Evolutionary conservation across 139 green algal species (phyloP).

Genomic region (Chlorella sp.): DNA sequence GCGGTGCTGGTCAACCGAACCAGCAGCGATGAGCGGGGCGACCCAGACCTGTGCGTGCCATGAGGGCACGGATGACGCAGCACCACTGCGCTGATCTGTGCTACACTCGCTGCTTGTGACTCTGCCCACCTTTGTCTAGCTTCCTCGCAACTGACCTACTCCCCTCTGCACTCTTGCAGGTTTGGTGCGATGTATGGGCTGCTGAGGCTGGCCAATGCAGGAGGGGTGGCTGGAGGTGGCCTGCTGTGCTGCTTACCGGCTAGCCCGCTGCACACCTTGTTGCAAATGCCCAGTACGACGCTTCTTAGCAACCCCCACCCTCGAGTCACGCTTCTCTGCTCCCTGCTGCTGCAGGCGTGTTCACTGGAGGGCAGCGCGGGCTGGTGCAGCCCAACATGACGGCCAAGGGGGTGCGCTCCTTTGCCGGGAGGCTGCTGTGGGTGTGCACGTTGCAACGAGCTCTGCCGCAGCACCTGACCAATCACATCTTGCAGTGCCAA

Average conservation of each 20-base stretch:
- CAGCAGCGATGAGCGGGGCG: conserved; percentile 34
- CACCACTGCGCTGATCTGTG: not conserved
- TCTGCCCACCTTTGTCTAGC: too few relatives aligned
- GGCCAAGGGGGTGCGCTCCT: too few relatives aligned
- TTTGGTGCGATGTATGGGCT: not conserved
- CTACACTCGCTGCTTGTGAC: not conserved
- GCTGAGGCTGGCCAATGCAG: too few relatives aligned
- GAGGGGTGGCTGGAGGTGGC: not conserved
- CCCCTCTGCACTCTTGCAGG: not conserved
- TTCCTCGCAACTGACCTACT: not conserved
- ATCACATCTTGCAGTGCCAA: too few relatives aligned
- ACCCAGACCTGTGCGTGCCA: conserved; percentile 51
- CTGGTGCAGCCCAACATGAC: too few relatives aligned
- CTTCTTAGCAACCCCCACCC: too few relatives aligned
- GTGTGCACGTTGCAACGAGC: too few relatives aligned
- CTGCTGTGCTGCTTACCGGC: not conserved
- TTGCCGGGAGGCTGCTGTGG: too few relatives aligned
- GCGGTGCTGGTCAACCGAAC: conserved; percentile 45
- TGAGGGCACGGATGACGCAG: conserved; percentile 18
- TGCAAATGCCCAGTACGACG: too few relatives aligned
- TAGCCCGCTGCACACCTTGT: too few relatives aligned
- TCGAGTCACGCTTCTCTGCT: not conserved
- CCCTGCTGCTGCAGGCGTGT: not conserved
- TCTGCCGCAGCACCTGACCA: too few relatives aligned
- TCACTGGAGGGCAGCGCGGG: not conserved